Percentiles rank a stretch among this genome's conserved stretches.
phyloP scores from a whole-genome alignment of 108 stramenopile genomes.

The Cyclostephanos tholiformis region DNA sequence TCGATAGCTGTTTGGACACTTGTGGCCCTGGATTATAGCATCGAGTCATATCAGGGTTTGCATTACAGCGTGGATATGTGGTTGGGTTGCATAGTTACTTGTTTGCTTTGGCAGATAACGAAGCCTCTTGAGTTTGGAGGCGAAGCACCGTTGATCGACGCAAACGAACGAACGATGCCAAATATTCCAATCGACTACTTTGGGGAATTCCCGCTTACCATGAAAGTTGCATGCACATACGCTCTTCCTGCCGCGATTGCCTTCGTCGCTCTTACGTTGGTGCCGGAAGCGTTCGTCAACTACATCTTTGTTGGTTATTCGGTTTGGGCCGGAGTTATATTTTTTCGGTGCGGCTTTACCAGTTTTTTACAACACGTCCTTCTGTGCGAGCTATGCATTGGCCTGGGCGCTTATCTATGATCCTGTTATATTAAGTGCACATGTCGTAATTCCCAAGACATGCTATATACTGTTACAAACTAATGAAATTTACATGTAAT shows the following conservation, averaged over 20 bases:
- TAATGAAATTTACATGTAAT: neutral
- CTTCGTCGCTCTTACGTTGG: slow-evolving; percentile 56
- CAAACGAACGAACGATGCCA: neutral
- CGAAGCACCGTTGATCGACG: neutral
- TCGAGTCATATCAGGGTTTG: slow-evolving; percentile 85
- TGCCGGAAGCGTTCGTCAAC: slow-evolving; percentile 58
- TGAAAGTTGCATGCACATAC: slow-evolving; percentile 48
- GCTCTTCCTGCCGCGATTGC: slow-evolving; percentile 56
- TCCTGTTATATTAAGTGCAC: neutral
- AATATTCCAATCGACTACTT: neutral
- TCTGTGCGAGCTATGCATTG: slow-evolving; percentile 59
- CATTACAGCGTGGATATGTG: slow-evolving; percentile 89
- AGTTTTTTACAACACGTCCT: slow-evolving; percentile 72
- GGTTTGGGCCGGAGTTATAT: slow-evolving; percentile 48
- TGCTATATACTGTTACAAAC: neutral
- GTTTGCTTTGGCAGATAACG: slow-evolving; percentile 65
- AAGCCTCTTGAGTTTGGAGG: slow-evolving; percentile 47
- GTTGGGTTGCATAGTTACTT: slow-evolving; percentile 71
- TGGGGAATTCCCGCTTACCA: slow-evolving; percentile 13
- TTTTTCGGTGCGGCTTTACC: slow-evolving; percentile 57
- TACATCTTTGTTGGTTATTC: slow-evolving; percentile 59
- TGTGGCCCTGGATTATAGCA: slow-evolving; percentile 70
- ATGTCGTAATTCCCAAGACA: neutral
- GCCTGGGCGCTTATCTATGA: slow-evolving; percentile 66
- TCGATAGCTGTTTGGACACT: slow-evolving; percentile 66